Percentiles rank a stretch among this genome's conserved stretches.
phyloP scores from a whole-genome alignment of 306 rosid species.

The Pueraria montana region DNA sequence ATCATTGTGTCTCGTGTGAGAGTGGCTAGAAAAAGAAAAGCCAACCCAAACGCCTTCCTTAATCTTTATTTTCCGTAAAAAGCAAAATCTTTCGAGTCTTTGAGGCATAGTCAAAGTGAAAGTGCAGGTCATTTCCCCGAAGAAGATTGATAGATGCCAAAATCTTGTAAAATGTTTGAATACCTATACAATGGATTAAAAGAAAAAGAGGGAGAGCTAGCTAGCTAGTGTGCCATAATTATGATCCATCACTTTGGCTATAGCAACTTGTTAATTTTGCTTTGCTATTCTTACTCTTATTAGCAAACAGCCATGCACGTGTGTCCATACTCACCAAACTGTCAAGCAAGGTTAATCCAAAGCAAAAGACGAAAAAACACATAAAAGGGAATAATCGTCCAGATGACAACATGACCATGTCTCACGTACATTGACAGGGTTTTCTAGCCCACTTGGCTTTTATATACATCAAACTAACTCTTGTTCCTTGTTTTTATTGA shows the following conservation, averaged over 20 bases:
- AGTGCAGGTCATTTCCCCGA: constrained; percentile 52
- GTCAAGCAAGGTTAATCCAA: constrained; percentile 62
- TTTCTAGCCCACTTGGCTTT: constrained; percentile 50
- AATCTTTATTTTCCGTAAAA: constrained; percentile 50
- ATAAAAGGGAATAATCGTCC: constrained; percentile 76
- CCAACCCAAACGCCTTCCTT: constrained; percentile 38
- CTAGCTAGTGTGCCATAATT: constrained; percentile 2
- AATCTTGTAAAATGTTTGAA: constrained; percentile 40
- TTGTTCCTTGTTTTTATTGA: constrained; percentile 12
- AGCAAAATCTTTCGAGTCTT: constrained; percentile 38
- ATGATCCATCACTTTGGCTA: background rate
- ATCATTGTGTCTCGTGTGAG: constrained; percentile 47
- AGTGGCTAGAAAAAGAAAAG: constrained; percentile 46
- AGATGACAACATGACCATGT: constrained; percentile 50
- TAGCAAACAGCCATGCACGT: constrained; percentile 61
- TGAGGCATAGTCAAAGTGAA: constrained; percentile 54
- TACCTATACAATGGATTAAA: constrained; percentile 4
- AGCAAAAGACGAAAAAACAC: constrained; percentile 66
- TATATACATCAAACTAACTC: constrained; percentile 25
- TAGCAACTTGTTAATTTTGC: constrained; percentile 26
- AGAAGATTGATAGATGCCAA: constrained; percentile 49
- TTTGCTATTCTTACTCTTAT: constrained; percentile 34
- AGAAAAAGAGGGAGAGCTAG: constrained; percentile 3
- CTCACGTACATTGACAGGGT: constrained; percentile 45
- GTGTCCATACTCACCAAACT: constrained; percentile 57